Conservation (phyloP, 2,329 filamentous ascomycete genomes). For the Fusarium illudens region DNA sequence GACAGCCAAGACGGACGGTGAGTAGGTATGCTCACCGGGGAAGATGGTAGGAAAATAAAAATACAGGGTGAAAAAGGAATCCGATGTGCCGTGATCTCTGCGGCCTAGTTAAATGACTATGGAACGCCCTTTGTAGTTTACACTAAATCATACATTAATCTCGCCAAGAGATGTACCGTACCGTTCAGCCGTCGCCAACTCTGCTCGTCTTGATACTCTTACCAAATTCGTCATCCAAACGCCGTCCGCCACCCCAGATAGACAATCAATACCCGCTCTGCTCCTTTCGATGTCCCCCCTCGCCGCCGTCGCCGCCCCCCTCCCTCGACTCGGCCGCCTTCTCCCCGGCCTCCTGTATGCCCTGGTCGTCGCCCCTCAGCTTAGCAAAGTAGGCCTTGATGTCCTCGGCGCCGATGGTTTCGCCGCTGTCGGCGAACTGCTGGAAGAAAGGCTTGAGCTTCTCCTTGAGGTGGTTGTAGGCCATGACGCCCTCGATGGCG, state of each 20-base stretch:
- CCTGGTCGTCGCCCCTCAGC: conserved; percentile 85
- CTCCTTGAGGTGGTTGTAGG: conserved; percentile 95
- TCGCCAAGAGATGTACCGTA: background rate
- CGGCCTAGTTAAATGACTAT: conserved; percentile 5
- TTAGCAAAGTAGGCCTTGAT: conserved; percentile 98
- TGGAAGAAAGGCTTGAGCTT: conserved; percentile 95
- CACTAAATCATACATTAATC: conserved; percentile 24
- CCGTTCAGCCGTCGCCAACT: background rate
- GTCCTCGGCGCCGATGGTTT: conserved; percentile 90
- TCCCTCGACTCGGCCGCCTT: conserved; percentile 53
- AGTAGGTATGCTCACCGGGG: too few relatives aligned
- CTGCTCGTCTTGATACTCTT: background rate
- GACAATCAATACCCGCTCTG: conserved; percentile 60
- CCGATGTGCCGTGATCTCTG: background rate
- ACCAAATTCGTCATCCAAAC: background rate
- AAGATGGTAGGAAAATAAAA: background rate
- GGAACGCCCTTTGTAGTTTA: conserved; percentile 5
- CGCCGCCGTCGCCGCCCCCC: conserved; percentile 41
- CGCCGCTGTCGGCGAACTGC: conserved; percentile 90
- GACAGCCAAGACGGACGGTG: too few relatives aligned
- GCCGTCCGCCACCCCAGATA: too few relatives aligned
- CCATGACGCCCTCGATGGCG: conserved; percentile 97
- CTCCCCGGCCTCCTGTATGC: conserved; percentile 69
- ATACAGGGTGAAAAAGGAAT: background rate
- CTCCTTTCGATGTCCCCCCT: conserved; percentile 54